phyloP scores from a whole-genome alignment of 2,329 filamentous ascomycete species.

The Bisporella sp. region DNA sequence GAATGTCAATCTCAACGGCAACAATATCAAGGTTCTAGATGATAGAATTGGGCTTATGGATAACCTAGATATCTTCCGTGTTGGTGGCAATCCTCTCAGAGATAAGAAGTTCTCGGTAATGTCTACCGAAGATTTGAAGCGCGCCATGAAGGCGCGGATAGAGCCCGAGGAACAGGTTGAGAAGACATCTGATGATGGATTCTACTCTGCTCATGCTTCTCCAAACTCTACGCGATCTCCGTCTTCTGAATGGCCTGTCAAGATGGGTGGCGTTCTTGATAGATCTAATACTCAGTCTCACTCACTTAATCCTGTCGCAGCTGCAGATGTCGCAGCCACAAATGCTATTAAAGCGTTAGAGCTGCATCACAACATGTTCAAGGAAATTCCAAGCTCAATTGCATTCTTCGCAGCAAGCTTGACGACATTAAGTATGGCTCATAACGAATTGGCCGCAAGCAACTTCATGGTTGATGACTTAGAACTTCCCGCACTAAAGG shows the following conservation, averaged over 20 bases:
- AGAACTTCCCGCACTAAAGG: slow-evolving; percentile 65
- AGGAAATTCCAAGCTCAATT: slow-evolving; percentile 60
- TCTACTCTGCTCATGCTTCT: slow-evolving; percentile 19
- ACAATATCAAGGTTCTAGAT: slow-evolving; percentile 72
- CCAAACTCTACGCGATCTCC: slow-evolving; percentile 18
- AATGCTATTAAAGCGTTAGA: slow-evolving; percentile 52
- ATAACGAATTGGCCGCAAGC: slow-evolving; percentile 63
- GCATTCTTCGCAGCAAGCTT: slow-evolving; percentile 65
- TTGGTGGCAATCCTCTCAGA: slow-evolving; percentile 84
- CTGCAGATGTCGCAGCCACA: slow-evolving; percentile 45
- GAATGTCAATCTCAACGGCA: slow-evolving; percentile 77
- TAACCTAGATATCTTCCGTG: slow-evolving; percentile 62
- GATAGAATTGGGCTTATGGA: slow-evolving; percentile 76
- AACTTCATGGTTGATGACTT: slow-evolving; percentile 60
- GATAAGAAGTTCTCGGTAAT: slow-evolving; percentile 83
- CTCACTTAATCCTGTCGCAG: slow-evolving; percentile 50
- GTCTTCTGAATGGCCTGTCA: slow-evolving; percentile 24
- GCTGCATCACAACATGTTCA: slow-evolving; percentile 72
- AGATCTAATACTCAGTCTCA: slow-evolving; percentile 59
- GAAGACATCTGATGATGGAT: slow-evolving; percentile 28
- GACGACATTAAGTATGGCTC: slow-evolving; percentile 64
- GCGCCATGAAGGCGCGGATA: slow-evolving; percentile 59
- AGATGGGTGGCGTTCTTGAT: slow-evolving; percentile 51
- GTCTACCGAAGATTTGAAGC: slow-evolving; percentile 74
- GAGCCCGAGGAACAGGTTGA: slow-evolving; percentile 39